Conservation (phyloP, 495 filamentous ascomycete species). For the Glarea lozoyensis region DNA sequence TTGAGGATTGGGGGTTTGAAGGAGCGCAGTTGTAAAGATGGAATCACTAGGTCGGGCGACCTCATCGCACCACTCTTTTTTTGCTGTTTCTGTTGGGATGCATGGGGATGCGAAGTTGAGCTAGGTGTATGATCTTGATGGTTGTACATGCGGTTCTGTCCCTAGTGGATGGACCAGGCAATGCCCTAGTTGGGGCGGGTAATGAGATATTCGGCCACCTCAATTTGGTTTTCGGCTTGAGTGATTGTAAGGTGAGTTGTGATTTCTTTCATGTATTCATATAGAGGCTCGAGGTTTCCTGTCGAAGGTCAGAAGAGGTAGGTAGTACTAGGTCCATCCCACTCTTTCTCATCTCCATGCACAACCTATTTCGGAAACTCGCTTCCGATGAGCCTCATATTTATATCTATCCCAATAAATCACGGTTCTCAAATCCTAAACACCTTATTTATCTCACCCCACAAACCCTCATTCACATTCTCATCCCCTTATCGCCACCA, state of each 20-base stretch:
- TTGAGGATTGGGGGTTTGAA: conserved; percentile 1
- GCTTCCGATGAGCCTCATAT: no score
- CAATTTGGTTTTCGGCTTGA: conserved; percentile 4
- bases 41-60: conserved; percentile 19
- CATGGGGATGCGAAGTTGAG: conserved; percentile 21
- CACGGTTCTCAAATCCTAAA: no score
- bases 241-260: background rate
- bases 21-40: background rate
- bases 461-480: no score
- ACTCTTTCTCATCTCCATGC: no score
- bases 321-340: no score
- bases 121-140: conserved; percentile 22
- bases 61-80: conserved; percentile 19
- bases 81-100: conserved; percentile 22
- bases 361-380: no score
- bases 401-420: no score
- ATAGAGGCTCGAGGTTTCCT: no score
- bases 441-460: no score
- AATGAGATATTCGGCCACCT: conserved; percentile 28
- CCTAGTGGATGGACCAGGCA: conserved; percentile 20
- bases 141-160: conserved; percentile 14
- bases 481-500: no score
- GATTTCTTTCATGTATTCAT: background rate
- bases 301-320: no score
- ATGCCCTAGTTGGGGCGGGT: conserved; percentile 17